phyloP scores from a whole-genome alignment of 2,329 filamentous ascomycete species.

The Ampelomyces quisqualis region DNA sequence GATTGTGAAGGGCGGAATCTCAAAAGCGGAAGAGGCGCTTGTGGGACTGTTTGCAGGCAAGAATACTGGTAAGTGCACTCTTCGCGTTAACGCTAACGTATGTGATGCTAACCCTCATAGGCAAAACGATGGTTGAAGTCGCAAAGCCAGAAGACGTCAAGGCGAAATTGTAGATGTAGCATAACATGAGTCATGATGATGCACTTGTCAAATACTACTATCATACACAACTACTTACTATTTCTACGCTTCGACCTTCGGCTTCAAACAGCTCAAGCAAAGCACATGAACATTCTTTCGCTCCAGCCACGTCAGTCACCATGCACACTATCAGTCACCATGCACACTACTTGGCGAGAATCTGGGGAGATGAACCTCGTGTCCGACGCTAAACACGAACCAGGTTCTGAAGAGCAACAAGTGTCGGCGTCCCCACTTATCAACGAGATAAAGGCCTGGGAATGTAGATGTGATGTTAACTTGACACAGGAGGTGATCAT shows the following conservation, averaged over 20 bases:
- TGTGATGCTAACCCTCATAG: slow-evolving; percentile 45
- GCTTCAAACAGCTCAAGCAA: too few relatives aligned
- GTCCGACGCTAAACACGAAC: too few relatives aligned
- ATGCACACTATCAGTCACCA: slow-evolving; percentile 44
- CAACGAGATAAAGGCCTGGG: slow-evolving; percentile 74
- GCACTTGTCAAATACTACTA: not conserved
- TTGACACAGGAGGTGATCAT: slow-evolving; percentile 77
- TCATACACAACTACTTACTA: not conserved
- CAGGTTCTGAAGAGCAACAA: slow-evolving; percentile 75
- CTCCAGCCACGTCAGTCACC: too few relatives aligned
- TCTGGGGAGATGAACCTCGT: slow-evolving; percentile 72
- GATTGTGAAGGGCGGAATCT: slow-evolving; percentile 68
- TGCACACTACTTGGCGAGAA: slow-evolving; percentile 47
- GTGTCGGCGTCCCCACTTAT: slow-evolving; percentile 73
- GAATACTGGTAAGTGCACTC: slow-evolving; percentile 64
- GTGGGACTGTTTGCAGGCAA: slow-evolving; percentile 65
- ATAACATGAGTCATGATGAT: not conserved
- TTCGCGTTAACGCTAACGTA: not conserved
- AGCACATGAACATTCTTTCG: too few relatives aligned
- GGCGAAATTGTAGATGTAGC: slow-evolving; percentile 37
- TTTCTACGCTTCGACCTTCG: slow-evolving; percentile 3
- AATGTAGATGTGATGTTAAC: slow-evolving; percentile 74
- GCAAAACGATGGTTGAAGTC: slow-evolving; percentile 52
- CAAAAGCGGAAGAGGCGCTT: slow-evolving; percentile 63
- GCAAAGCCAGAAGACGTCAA: slow-evolving; percentile 45